A percentile compares a stretch with the other conserved stretches of the same genome.
Conservation (phyloP, 352 stramenopile species). For the Nothophytophthora sp. region DNA sequence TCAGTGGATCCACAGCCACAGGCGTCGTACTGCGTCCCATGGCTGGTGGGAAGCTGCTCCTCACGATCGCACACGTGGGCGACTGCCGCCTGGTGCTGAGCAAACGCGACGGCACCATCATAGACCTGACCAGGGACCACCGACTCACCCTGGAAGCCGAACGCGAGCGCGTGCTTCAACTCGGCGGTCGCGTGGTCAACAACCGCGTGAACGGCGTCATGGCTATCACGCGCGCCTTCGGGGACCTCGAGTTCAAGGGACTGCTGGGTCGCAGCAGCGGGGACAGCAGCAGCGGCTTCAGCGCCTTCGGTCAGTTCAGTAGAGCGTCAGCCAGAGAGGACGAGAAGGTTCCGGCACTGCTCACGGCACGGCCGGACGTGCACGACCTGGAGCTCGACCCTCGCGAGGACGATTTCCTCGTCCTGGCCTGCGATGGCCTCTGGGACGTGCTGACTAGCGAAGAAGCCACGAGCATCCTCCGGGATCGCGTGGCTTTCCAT, state of each 20-base stretch:
- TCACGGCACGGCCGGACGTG: constrained; percentile 60
- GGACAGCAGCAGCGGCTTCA: constrained; percentile 8
- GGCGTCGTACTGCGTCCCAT: constrained; percentile 43
- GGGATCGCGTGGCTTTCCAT: constrained; percentile 50
- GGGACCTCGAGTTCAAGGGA: constrained; percentile 84
- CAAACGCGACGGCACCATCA: constrained; percentile 33
- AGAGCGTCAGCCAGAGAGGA: constrained; percentile 36
- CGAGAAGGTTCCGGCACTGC: constrained; percentile 51
- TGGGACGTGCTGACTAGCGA: constrained; percentile 84
- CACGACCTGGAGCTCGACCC: constrained; percentile 36
- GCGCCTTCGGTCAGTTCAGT: constrained; percentile 7
- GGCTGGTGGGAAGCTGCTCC: constrained; percentile 12
- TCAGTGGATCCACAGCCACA: constrained; percentile 82
- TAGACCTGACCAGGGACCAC: constrained; percentile 73
- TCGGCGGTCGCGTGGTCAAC: constrained; percentile 74
- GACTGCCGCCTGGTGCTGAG: constrained; percentile 74
- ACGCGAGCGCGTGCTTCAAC: constrained; percentile 45
- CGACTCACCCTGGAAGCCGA: constrained; percentile 51
- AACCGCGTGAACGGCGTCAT: constrained; percentile 85
- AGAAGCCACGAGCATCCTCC: constrained; percentile 55
- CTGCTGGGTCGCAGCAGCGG: constrained; percentile 19
- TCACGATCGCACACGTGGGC: constrained; percentile 66
- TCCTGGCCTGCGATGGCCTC: constrained; percentile 83
- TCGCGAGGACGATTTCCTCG: constrained; percentile 52
- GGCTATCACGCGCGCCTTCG: constrained; percentile 85